These are phyloP conservation scores for Fragaria ananassa DNA, from an alignment of 306 rosid species.

Conservation along the genomic window DNA sequence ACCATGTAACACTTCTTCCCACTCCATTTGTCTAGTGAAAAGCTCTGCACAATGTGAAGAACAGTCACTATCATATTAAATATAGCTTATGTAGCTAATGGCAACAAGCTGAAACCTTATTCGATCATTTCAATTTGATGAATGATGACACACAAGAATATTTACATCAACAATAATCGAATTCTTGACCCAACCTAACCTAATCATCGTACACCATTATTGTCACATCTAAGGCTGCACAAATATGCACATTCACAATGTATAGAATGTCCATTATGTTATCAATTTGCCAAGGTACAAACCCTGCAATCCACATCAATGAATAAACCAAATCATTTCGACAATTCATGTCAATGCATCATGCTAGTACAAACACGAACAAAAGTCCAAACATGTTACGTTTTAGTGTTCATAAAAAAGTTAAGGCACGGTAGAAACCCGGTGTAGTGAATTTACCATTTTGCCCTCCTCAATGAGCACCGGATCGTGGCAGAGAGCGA, in stretches of 20 bases:
- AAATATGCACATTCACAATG: background rate
- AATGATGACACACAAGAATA: background rate
- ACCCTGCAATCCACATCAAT: background rate
- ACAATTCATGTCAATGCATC: background rate
- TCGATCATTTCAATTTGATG: background rate
- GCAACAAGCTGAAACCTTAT: background rate
- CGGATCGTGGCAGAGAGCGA: slow-evolving; percentile 46
- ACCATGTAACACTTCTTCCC: slow-evolving; percentile 77
- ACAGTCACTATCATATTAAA: background rate
- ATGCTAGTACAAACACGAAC: background rate
- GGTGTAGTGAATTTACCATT: slow-evolving; percentile 37
- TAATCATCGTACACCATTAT: background rate
- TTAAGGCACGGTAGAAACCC: background rate
- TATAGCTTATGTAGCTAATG: background rate
- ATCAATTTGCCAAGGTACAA: background rate
- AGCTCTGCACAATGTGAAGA: slow-evolving; percentile 40
- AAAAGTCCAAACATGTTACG: background rate
- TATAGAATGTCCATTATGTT: too few species aligned
- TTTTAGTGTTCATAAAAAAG: background rate
- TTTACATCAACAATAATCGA: background rate
- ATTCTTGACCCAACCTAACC: background rate
- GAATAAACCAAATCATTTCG: background rate
- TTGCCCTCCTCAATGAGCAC: slow-evolving; percentile 54
- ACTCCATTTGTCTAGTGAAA: slow-evolving; percentile 46
- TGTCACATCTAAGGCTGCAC: background rate